Conservation (phyloP, 2,329 filamentous ascomycete species). For the Sclerotinia minor region DNA sequence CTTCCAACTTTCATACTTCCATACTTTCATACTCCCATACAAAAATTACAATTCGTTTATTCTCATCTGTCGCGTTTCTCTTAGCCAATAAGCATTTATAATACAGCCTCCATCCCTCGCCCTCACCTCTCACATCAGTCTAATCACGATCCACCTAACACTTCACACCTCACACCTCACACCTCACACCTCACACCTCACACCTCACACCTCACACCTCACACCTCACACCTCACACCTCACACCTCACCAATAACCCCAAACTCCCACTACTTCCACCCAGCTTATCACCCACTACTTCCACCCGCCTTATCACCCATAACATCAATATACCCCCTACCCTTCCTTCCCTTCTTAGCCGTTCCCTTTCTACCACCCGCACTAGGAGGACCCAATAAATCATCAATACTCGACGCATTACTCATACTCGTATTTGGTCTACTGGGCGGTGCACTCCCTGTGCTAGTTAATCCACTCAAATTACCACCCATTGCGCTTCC, state of each 20-base stretch:
- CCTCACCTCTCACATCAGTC: neutral
- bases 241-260: neutral
- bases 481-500: conserved; percentile 11
- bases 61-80: neutral
- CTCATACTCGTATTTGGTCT: conserved; percentile 80
- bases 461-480: conserved; percentile 6
- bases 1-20: neutral
- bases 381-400: conserved; percentile 75
- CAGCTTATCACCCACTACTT: conserved; percentile 52
- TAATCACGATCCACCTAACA: too few relatives aligned
- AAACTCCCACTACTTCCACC: conserved; percentile 4
- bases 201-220: too few relatives aligned
- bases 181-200: neutral
- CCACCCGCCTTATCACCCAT: conserved; percentile 57
- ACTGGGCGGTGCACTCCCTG: conserved; percentile 45
- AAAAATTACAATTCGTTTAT: neutral
- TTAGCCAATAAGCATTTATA: conserved; percentile 10
- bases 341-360: conserved; percentile 71
- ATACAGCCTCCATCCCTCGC: neutral
- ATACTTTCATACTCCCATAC: neutral
- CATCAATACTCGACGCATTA: conserved; percentile 92
- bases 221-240: neutral
- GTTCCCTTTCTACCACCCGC: conserved; percentile 63
- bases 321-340: conserved; percentile 89
- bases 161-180: too few relatives aligned